Conservation (phyloP, 345 rosid species). For the Lepidium africanum region DNA sequence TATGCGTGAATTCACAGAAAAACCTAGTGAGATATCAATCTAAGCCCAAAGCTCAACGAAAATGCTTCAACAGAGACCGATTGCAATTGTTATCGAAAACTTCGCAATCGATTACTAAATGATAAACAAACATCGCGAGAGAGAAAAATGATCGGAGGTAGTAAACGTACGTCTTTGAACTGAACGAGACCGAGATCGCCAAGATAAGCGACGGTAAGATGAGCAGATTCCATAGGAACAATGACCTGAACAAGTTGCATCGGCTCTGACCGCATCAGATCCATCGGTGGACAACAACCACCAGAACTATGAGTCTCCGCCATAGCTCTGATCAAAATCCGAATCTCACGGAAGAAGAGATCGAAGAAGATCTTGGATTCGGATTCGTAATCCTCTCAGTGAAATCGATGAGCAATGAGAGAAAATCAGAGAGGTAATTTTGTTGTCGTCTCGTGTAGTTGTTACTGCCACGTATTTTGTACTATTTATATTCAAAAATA, state of each 20-base stretch:
- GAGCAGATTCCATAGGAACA: conserved; percentile 89
- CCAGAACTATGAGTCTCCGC: conserved; percentile 45
- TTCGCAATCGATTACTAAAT: not conserved
- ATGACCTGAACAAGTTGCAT: conserved; percentile 93
- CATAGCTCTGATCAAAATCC: conserved; percentile 24
- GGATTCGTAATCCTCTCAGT: not conserved
- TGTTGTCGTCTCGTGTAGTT: conserved; percentile 16
- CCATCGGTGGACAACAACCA: conserved; percentile 92
- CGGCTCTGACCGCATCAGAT: conserved; percentile 86
- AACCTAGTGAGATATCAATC: not conserved
- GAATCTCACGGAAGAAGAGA: not conserved
- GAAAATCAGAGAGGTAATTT: not conserved
- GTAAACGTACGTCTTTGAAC: conserved; percentile 80
- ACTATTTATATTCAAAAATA: too few relatives aligned
- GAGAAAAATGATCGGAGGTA: conserved; percentile 18
- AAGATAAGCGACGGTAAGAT: conserved; percentile 76
- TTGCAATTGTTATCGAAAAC: not conserved
- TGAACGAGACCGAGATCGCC: conserved; percentile 91
- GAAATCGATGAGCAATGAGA: not conserved
- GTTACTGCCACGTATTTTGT: conserved; percentile 19
- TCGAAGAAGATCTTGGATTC: not conserved
- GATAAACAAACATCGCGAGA: not conserved
- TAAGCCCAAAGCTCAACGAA: not conserved
- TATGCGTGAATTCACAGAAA: not conserved
- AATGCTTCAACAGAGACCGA: not conserved